Percentiles rank a stretch among this genome's conserved stretches.
These are phyloP conservation scores for Clavispora santaluciae DNA, from an alignment of 805 yeast genomes.

Conservation along the genomic window DNA sequence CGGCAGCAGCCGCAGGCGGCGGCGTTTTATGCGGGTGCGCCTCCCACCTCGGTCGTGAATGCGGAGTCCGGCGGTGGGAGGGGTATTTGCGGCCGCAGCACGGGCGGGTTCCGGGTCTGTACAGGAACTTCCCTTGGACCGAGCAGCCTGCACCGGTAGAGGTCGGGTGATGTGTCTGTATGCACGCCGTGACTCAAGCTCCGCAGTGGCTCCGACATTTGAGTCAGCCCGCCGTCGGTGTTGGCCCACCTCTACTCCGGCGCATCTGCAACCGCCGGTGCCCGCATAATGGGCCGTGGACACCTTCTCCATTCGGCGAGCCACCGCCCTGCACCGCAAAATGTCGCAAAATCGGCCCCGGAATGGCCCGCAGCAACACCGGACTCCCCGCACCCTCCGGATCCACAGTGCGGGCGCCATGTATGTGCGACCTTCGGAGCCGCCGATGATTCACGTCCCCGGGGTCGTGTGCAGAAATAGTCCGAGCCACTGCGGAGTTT, in stretches of 20 bases:
- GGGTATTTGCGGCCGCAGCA: neutral
- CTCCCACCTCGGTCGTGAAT: neutral
- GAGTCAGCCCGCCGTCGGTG: neutral
- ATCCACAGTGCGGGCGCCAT: neutral
- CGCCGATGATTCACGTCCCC: neutral
- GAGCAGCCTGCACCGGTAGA: slow-evolving; percentile 1
- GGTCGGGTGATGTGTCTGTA: neutral
- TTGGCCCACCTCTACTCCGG: too few species aligned
- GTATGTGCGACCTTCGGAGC: neutral
- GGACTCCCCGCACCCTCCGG: neutral
- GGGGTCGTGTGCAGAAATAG: neutral
- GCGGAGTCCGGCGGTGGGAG: slow-evolving; percentile 1
- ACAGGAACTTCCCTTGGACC: slow-evolving; percentile 7
- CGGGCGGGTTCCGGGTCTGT: neutral
- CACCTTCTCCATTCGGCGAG: too few species aligned
- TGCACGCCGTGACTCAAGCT: neutral
- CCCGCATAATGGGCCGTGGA: too few species aligned
- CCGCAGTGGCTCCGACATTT: slow-evolving; percentile 1
- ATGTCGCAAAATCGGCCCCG: too few species aligned
- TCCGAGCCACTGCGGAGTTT: neutral
- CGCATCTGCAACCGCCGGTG: too few species aligned
- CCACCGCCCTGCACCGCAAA: too few species aligned
- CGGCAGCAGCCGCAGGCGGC: neutral
- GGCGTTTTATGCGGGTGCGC: neutral
- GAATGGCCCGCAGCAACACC: too few species aligned